These are phyloP conservation scores for Talaromyces thailandensis DNA, from an alignment of 495 filamentous ascomycete species.

Conservation along the genomic window DNA sequence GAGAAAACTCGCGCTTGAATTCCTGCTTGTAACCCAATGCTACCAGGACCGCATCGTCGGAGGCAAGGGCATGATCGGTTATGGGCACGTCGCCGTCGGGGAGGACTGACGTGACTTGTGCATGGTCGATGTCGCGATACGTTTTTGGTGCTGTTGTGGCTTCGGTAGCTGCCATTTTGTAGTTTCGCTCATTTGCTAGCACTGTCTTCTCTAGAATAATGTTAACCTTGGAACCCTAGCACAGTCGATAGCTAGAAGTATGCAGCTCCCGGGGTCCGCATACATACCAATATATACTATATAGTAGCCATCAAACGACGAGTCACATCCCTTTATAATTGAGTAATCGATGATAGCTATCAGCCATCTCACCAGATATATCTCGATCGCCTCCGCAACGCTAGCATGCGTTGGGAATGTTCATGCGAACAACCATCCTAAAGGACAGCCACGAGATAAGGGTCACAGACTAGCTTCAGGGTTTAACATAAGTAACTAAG, in stretches of 20 bases:
- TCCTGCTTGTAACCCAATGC: constrained; percentile 72
- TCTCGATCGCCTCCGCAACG: background rate
- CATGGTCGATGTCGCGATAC: constrained; percentile 31
- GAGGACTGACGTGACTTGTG: constrained; percentile 61
- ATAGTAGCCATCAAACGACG: background rate
- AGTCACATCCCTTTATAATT: background rate
- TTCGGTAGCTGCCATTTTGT: background rate
- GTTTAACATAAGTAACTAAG: background rate
- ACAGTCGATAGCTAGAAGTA: background rate
- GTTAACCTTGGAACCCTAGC: background rate
- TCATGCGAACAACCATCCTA: background rate
- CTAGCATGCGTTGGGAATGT: background rate
- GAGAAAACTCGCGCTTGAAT: constrained; percentile 73
- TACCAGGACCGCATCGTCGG: constrained; percentile 60
- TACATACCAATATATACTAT: background rate
- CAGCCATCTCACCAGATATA: background rate
- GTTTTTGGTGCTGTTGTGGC: background rate
- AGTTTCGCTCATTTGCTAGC: background rate
- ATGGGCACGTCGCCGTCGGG: constrained; percentile 53
- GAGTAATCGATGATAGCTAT: background rate
- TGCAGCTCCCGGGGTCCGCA: background rate
- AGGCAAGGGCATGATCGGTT: constrained; percentile 39
- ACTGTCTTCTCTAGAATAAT: background rate
- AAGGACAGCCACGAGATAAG: background rate
- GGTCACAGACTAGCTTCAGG: background rate